phyloP scores from a whole-genome alignment of 495 filamentous ascomycete genomes.

The Hypomontagnella monticulosa region DNA sequence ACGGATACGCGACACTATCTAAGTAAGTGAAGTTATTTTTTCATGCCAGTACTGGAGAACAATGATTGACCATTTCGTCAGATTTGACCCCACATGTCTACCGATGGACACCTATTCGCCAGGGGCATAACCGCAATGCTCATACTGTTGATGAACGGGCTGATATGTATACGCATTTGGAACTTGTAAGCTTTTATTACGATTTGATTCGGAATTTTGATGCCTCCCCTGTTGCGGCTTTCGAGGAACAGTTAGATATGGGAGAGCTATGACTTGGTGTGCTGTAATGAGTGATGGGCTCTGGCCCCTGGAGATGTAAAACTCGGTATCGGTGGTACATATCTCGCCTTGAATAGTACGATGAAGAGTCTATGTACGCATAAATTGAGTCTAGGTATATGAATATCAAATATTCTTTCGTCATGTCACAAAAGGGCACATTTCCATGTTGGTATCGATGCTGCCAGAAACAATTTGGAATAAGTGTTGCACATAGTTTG shows the following conservation, averaged over 20 bases:
- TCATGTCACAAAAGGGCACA: no score
- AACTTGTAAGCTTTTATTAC: slow-evolving; percentile 63
- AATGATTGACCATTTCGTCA: slow-evolving; percentile 59
- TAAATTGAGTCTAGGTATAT: no score
- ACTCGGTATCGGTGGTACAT: no score
- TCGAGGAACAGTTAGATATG: slow-evolving; percentile 17
- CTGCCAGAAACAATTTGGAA: no score
- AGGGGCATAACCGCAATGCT: slow-evolving; percentile 57
- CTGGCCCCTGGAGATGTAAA: no score
- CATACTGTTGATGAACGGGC: slow-evolving; percentile 67
- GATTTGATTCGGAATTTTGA: slow-evolving; percentile 53
- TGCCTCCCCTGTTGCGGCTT: slow-evolving; percentile 34
- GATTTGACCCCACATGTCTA: slow-evolving; percentile 67
- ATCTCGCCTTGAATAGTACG: no score
- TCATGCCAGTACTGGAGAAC: slow-evolving; percentile 42
- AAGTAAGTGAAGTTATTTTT: slow-evolving; percentile 60
- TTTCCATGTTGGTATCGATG: no score
- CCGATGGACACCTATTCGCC: slow-evolving; percentile 63
- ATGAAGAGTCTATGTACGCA: no score
- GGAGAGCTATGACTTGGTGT: slow-evolving; percentile 35
- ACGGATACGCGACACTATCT: slow-evolving; percentile 66
- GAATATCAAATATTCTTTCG: no score
- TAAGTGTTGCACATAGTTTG: no score
- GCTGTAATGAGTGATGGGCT: no score
- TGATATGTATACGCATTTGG: slow-evolving; percentile 64